phyloP scores from a whole-genome alignment of 2,329 filamentous ascomycete species.

The Fusarium phyllophilum region DNA sequence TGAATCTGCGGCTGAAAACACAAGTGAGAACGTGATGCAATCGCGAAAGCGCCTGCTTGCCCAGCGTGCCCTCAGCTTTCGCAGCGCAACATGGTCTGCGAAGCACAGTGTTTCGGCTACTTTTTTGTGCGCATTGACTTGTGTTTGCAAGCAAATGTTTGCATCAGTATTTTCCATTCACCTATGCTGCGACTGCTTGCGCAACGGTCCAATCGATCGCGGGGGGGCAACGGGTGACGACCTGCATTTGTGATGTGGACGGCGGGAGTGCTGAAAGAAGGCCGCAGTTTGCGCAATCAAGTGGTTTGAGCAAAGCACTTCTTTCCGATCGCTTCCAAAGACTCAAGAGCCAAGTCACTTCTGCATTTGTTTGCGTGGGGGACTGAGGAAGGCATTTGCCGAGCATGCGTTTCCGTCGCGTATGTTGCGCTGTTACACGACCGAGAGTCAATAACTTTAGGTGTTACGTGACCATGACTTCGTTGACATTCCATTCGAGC shows the following conservation, averaged over 20 bases:
- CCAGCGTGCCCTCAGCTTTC: too few relatives aligned
- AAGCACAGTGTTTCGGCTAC: rapidly evolving
- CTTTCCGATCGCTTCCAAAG: neutral
- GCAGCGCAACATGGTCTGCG: neutral
- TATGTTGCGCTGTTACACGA: neutral
- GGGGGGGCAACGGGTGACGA: neutral
- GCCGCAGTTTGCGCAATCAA: neutral
- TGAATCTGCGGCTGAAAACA: neutral
- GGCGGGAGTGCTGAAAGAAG: neutral
- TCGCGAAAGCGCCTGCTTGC: neutral
- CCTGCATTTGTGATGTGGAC: neutral
- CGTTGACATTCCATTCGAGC: neutral
- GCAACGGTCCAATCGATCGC: neutral
- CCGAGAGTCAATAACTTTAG: neutral
- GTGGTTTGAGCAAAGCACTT: rapidly evolving
- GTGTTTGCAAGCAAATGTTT: neutral
- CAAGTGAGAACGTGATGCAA: neutral
- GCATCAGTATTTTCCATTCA: neutral
- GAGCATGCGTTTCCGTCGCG: neutral
- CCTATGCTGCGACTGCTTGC: neutral
- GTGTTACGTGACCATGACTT: neutral
- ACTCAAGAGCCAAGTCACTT: too few relatives aligned
- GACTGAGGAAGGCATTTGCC: too few relatives aligned
- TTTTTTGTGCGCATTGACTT: neutral
- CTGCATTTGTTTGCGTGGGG: neutral